phyloP scores from a whole-genome alignment of 2,329 filamentous ascomycete species.

The Nemania sp. region DNA sequence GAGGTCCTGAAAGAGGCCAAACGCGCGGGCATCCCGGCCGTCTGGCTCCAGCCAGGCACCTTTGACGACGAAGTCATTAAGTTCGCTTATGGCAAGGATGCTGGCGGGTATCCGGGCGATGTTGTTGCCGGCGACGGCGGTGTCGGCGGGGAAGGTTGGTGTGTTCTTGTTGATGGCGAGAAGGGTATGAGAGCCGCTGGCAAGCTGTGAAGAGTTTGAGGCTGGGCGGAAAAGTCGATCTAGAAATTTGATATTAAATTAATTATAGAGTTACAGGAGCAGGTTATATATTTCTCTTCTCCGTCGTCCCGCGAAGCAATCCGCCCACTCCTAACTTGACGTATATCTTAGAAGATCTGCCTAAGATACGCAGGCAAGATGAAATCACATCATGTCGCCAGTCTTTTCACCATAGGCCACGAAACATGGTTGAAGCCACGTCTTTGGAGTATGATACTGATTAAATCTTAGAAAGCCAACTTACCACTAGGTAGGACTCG shows the following conservation, averaged over 20 bases:
- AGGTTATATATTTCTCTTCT: not conserved
- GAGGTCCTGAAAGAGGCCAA: conserved; percentile 77
- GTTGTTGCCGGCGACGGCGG: conserved; percentile 69
- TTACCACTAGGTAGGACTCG: not conserved
- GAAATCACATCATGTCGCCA: too few species aligned
- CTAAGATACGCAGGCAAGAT: too few species aligned
- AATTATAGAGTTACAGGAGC: not conserved
- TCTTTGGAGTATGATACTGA: too few species aligned
- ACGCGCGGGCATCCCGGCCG: conserved; percentile 68
- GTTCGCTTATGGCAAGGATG: conserved; percentile 57
- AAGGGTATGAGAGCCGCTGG: conserved; percentile 59
- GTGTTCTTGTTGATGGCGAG: conserved; percentile 83
- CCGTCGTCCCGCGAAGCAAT: not conserved
- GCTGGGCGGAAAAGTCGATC: not conserved
- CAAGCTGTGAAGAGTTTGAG: conserved; percentile 45
- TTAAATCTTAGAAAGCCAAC: too few species aligned
- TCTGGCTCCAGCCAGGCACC: conserved; percentile 91
- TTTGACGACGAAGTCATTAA: conserved; percentile 76
- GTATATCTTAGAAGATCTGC: not conserved
- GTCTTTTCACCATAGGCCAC: not conserved
- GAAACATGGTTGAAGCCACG: not conserved
- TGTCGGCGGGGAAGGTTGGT: conserved; percentile 79
- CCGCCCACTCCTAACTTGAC: too few species aligned
- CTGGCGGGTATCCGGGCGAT: conserved; percentile 63
- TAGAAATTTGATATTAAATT: not conserved